Percentiles rank a stretch among this genome's conserved stretches.
Evolutionary conservation across 768 basidiomycete species (phyloP).

Genomic region (Lactarius hatsudake): DNA sequence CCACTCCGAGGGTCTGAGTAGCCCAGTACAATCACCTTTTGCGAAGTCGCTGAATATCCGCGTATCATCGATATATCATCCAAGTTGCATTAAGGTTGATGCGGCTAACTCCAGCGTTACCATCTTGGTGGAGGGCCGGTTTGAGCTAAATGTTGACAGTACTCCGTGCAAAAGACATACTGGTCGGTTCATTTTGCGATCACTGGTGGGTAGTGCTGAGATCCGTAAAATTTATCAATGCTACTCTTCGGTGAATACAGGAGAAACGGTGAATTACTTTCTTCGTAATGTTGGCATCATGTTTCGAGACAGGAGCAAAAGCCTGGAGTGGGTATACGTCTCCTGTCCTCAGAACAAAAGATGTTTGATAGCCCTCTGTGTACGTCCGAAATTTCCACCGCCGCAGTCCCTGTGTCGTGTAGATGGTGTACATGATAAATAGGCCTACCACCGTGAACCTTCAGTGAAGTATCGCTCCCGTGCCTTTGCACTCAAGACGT

Average conservation of each 20-base stretch:
- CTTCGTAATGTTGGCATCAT: background rate
- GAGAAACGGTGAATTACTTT: background rate
- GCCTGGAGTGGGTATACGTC: background rate
- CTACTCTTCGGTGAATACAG: background rate
- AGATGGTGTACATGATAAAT: background rate
- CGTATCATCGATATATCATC: background rate
- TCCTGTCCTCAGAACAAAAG: background rate
- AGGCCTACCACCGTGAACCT: constrained; percentile 33
- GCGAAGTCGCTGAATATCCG: background rate
- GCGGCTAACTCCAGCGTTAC: background rate
- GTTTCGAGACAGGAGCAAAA: background rate
- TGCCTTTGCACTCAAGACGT: constrained; percentile 65
- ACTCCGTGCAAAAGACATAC: background rate
- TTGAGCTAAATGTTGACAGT: background rate
- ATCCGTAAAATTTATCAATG: background rate
- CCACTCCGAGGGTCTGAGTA: background rate
- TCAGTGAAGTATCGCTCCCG: constrained; percentile 62
- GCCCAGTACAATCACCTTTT: background rate
- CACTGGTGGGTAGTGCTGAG: background rate
- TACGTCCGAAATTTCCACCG: background rate
- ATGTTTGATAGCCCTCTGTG: background rate
- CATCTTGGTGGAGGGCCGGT: background rate
- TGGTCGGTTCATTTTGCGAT: background rate
- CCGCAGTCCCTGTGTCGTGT: background rate
- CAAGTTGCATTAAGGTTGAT: background rate